Conservation (phyloP, 192 early-diverging fungal species). For the Coemansia javaensis region DNA sequence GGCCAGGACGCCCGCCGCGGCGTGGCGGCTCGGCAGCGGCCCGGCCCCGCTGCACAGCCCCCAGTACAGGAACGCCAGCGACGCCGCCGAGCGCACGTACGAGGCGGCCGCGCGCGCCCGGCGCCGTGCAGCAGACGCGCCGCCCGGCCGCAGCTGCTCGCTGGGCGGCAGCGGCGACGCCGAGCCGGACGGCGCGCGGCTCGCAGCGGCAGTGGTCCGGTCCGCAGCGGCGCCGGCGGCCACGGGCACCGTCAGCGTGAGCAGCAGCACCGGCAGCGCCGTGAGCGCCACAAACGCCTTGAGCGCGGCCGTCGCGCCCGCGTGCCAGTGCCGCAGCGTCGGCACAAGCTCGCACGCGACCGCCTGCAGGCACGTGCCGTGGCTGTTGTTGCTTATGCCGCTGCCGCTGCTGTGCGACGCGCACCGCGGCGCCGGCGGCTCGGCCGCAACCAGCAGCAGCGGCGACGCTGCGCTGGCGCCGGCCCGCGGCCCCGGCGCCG, state of each 20-base stretch:
- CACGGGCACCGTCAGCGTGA: conserved; percentile 46
- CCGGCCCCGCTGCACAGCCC: conserved; percentile 4
- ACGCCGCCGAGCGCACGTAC: conserved; percentile 14
- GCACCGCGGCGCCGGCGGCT: too few species aligned
- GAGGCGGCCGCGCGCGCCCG: conserved; percentile 26
- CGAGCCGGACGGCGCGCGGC: too few species aligned
- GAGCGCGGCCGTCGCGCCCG: conserved; percentile 10
- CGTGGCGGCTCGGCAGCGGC: background rate
- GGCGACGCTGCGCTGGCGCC: too few species aligned
- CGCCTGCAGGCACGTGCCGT: background rate
- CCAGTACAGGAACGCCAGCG: conserved; percentile 20
- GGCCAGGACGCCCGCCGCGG: background rate
- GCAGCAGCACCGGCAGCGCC: conserved; percentile 37
- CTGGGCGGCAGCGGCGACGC: too few species aligned
- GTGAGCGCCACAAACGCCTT: conserved; percentile 38
- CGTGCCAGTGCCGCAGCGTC: conserved; percentile 35
- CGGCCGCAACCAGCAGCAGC: too few species aligned
- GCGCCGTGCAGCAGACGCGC: too few species aligned
- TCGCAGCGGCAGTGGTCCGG: too few species aligned
- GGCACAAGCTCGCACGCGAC: conserved; percentile 23
- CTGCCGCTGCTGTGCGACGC: too few species aligned
- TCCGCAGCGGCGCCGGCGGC: too few species aligned
- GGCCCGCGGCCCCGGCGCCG: too few species aligned
- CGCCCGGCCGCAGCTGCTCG: too few species aligned
- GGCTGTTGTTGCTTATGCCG: too few species aligned